Evolutionary conservation across 345 rosid species (phyloP), one percentile per base, ranked within the genome.

Genomic region (Dipteronia dyeriana): DNA sequence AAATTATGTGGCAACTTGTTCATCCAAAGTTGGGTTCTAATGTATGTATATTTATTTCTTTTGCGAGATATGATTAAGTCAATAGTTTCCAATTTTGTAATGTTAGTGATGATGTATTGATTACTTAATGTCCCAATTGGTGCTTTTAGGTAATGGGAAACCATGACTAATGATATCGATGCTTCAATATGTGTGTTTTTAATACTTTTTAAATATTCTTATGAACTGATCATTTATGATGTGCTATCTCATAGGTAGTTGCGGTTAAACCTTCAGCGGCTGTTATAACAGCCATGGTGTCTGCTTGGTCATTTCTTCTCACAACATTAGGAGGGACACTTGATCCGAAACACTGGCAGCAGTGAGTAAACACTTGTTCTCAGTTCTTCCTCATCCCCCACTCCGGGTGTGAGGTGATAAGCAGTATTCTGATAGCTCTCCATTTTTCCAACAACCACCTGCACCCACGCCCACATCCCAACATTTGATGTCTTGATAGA

Each of bases 291-390:
- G 85, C 98, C 39, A 86, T 86, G 80, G 97, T 92, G 73, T 92
- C 97, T 81, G 88, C 97, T 62, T 96, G 98, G 99, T 85, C 98
- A 67, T 94, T 94, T 87, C 93, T 96, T 78, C 86, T 94, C 70
- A 90, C 99, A 74, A 85, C 94, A 57, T 67, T 89, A 82, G 84
- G 79, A 47, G 82, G 88, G 88, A 80, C 73, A 1, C 87, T 89
- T 51, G 84, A 87, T 78, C 84, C 94, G 68, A 96, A 92, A 88
- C 72, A 85, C 70, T 91, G 95, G 94, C 97, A 79, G 81, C 93
- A 91, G 99, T 96, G 75, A 87, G 94, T 76, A 22, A 47, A 73
- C 25, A 49, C 16, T 75, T 47, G 59, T 45, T 66, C 66, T 38
- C 49, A 68, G n/a, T 31, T 70, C 31, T 1, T 29, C 26, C 20